Percentiles rank a stretch among this genome's conserved stretches.
Evolutionary conservation across 306 rosid species (phyloP).

Genomic region (Mimosa bimucronata): DNA sequence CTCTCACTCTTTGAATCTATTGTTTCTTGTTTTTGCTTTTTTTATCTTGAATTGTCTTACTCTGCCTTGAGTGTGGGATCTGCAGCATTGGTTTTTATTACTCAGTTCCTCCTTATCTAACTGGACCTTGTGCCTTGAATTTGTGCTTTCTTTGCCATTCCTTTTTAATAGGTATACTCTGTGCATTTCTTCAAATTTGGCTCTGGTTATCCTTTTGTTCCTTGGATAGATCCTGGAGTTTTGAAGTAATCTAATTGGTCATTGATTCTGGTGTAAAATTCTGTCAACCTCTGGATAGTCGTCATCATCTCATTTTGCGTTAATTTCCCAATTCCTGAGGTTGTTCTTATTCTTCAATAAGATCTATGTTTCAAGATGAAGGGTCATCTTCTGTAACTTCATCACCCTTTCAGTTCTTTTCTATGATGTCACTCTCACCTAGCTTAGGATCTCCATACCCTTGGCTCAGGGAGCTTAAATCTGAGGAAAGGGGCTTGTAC

Average conservation of each 20-base stretch:
- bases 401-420: conserved; percentile 62
- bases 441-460: conserved; percentile 71
- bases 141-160: conserved; percentile 29
- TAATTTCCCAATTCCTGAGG: conserved; percentile 38
- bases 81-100: conserved; percentile 1
- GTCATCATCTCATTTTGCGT: conserved; percentile 12
- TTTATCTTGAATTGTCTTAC: conserved; percentile 16
- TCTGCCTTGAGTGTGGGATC: conserved; percentile 33
- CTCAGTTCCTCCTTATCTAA: not conserved
- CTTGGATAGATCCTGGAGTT: conserved; percentile 7
- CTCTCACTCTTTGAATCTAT: conserved; percentile 33
- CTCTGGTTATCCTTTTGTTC: conserved; percentile 22
- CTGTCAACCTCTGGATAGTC: conserved; percentile 1
- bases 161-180: not conserved
- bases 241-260: conserved; percentile 15
- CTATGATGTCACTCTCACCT: conserved; percentile 72
- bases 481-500: conserved; percentile 80
- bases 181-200: conserved; percentile 8
- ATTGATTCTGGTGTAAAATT: conserved; percentile 19
- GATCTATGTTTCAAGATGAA: conserved; percentile 70
- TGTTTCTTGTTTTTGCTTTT: not conserved
- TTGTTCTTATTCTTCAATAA: conserved; percentile 46
- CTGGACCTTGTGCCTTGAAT: conserved; percentile 27
- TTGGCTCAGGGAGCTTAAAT: conserved; percentile 73
- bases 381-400: conserved; percentile 71